A percentile compares a stretch with the other conserved stretches of the same genome.
phyloP scores from a whole-genome alignment of 108 stramenopile genomes.

The Stephanodiscus triporus region DNA sequence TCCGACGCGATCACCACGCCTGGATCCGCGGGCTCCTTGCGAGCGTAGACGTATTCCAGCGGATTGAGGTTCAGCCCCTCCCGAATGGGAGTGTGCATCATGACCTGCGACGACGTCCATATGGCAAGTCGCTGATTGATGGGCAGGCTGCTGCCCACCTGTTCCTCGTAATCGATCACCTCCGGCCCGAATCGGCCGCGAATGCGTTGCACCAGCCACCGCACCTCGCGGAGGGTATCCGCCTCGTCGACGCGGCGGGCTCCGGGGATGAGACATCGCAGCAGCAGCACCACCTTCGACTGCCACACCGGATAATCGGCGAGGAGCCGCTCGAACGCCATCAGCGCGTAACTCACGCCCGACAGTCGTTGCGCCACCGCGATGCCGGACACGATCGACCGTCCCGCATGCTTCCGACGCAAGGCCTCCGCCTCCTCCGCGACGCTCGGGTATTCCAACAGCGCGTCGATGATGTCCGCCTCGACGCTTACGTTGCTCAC shows the following conservation, averaged over 20 bases:
- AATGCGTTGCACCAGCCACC: conserved; percentile 80
- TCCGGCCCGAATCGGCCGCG: conserved; percentile 75
- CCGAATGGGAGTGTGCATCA: conserved; percentile 90
- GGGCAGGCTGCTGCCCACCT: conserved; percentile 68
- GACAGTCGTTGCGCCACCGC: conserved; percentile 93
- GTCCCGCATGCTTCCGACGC: conserved; percentile 70
- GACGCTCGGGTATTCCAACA: conserved; percentile 70
- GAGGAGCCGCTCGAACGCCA: conserved; percentile 95
- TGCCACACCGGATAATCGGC: conserved; percentile 92
- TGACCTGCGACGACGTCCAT: conserved; percentile 85
- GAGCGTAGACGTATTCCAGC: conserved; percentile 94
- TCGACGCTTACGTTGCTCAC: conserved; percentile 99
- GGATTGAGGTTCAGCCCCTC: conserved; percentile 98
- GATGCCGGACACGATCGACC: conserved; percentile 87
- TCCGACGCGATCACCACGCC: conserved; percentile 98
- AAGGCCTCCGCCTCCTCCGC: conserved; percentile 55
- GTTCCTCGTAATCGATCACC: conserved; percentile 93
- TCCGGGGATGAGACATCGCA: conserved; percentile 85
- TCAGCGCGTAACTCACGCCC: conserved; percentile 92
- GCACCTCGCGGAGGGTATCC: conserved; percentile 75
- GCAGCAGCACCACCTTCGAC: conserved; percentile 92
- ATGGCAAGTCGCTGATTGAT: conserved; percentile 89
- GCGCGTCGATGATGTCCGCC: conserved; percentile 76
- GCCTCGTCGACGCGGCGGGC: conserved; percentile 88
- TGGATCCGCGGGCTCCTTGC: conserved; percentile 70